Percentiles rank a stretch among this genome's conserved stretches.
phyloP scores from a whole-genome alignment of 805 yeast genomes.

The Yamadazyma ubonensis region DNA sequence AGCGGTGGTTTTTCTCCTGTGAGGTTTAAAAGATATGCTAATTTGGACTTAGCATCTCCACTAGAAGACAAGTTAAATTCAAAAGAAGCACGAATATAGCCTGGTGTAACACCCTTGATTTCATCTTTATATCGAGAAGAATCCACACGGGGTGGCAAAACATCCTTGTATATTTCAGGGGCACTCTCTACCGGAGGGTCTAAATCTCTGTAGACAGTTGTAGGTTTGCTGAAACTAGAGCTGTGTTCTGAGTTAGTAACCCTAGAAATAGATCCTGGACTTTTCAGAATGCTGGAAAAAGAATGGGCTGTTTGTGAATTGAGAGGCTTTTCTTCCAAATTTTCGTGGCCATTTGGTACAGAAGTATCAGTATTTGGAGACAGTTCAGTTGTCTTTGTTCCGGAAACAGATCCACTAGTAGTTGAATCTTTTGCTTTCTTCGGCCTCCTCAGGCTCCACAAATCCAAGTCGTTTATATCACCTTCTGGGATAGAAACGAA shows the following conservation, averaged over 20 bases:
- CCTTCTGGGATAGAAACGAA: not conserved
- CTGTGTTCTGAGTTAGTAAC: no score
- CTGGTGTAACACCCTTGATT: slow-evolving; percentile 2
- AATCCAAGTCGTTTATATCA: slow-evolving; percentile 1
- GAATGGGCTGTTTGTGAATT: no score
- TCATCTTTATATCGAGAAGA: not conserved
- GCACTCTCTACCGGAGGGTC: not conserved
- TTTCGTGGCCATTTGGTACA: no score
- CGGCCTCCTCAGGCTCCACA: no score
- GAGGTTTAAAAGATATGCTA: not conserved
- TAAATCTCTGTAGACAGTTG: slow-evolving; percentile 3
- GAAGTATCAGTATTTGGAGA: no score
- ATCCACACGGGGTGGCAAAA: slow-evolving; percentile 1
- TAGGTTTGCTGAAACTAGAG: no score
- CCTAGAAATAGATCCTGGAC: no score
- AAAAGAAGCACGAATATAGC: slow-evolving; percentile 2
- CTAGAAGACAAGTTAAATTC: slow-evolving; percentile 1
- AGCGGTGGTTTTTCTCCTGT: not conserved
- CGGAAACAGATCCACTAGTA: no score
- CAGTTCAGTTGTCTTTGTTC: no score
- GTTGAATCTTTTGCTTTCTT: no score
- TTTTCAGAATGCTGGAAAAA: no score
- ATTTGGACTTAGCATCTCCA: not conserved
- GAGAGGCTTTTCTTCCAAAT: no score
- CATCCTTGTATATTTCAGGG: not conserved